These are phyloP conservation scores for Groenewaldozyma sp. DNA, from an alignment of 1,139 yeast species.

Conservation along the genomic window DNA sequence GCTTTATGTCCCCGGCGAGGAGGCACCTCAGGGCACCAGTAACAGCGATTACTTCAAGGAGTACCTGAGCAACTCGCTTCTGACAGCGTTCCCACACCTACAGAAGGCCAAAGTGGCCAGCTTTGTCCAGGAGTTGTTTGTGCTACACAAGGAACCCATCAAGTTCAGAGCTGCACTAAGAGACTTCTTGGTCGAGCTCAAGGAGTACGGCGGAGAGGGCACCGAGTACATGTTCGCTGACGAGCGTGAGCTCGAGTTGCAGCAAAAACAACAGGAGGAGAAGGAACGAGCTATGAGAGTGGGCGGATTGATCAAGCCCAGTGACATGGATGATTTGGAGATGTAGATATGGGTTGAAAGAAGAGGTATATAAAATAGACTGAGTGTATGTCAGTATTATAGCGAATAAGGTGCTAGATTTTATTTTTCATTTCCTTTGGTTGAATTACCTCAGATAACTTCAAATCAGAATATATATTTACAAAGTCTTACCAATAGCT, in stretches of 20 bases:
- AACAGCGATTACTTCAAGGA: slow-evolving; percentile 73
- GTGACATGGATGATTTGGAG: slow-evolving; percentile 88
- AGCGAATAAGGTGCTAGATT: too few relatives aligned
- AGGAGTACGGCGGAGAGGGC: slow-evolving; percentile 87
- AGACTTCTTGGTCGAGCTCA: slow-evolving; percentile 93
- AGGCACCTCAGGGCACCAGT: slow-evolving; percentile 73
- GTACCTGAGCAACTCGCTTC: slow-evolving; percentile 71
- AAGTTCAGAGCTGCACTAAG: slow-evolving; percentile 81
- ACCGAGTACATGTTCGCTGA: slow-evolving; percentile 84
- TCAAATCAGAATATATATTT: too few relatives aligned
- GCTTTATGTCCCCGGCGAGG: slow-evolving; percentile 49
- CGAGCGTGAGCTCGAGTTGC: slow-evolving; percentile 72
- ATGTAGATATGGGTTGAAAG: background rate
- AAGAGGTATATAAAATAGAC: too few relatives aligned
- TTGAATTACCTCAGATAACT: too few relatives aligned
- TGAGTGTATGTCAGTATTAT: too few relatives aligned
- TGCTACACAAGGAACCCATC: slow-evolving; percentile 61
- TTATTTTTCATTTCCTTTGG: too few relatives aligned
- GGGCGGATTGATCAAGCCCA: slow-evolving; percentile 91
- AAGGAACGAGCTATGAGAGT: slow-evolving; percentile 77
- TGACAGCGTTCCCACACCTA: slow-evolving; percentile 84
- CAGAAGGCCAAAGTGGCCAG: slow-evolving; percentile 72
- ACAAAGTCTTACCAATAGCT: slow-evolving; percentile 1
- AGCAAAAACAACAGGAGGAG: slow-evolving; percentile 59
- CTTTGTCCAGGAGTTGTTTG: slow-evolving; percentile 64